Base-by-base conservation (phyloP, 2,329 filamentous ascomycete species). In the Microdochium nivale region DNA sequence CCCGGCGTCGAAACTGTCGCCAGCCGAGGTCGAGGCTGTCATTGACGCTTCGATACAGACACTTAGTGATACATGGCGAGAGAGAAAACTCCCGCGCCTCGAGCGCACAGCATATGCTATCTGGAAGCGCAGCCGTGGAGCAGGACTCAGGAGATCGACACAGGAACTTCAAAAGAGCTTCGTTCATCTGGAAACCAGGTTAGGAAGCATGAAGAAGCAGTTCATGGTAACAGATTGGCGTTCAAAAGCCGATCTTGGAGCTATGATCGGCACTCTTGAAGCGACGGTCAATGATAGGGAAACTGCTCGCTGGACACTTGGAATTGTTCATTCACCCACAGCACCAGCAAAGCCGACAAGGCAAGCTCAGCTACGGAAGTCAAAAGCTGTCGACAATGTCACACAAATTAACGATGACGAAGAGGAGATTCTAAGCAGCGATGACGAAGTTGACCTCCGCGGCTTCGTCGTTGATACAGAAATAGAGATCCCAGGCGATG, bases 101-200 rank as follows among this genome's bases (percentile, higher is more conserved):
- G 69, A 81, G 52, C 64, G 63, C 4, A 82, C 75, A 52, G 86
- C 86, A 0, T 77, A 80, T 60, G 66, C 62, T 3, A 57, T 86
- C 2, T 95, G 88, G 89, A 68, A 63, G 3, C 79, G 74, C 49
- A 71, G 68, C 76, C 25, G 75, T 84, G 19, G 62, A 69, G 1
- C 57, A 60, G 8, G 71, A 78, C n/a, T 67, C 70, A 10, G 60
- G 59, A 5, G 61, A 70, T 3, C 9, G 3, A 16, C 8, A 27
- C 25, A 47, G n/a, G 24, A 7, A 3, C 13, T 21, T 9, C 3
- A 23, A 13, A 13, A 44, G 19, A 13, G 40, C 13, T 3, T 44
- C 9, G 19, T 7, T 8, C 40, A 44, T 19, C 21, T 44, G 16
- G 40, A 44, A 19, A 16, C 16, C 13, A 21, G 40, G 19, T 19